These are phyloP conservation scores for Raddia distichophylla DNA, from an alignment of 176 grass and related monocot species.

Conservation along the genomic window DNA sequence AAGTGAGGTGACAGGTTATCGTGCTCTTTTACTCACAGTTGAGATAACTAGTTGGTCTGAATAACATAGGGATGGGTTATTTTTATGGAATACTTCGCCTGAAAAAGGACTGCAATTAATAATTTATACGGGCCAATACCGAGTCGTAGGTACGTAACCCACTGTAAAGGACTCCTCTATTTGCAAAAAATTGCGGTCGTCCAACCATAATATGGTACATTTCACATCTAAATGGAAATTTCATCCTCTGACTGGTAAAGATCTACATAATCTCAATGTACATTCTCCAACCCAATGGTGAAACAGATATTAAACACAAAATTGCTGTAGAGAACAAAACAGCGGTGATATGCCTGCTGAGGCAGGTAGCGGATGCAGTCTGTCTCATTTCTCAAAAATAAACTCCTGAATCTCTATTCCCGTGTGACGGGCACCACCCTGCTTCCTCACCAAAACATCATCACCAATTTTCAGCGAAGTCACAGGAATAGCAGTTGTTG, in stretches of 20 bases:
- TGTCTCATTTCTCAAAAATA: slow-evolving; percentile 82
- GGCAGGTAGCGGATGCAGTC: neutral
- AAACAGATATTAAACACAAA: slow-evolving; percentile 2
- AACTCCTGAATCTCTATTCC: slow-evolving; percentile 96
- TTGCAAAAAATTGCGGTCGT: neutral
- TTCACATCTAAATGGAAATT: slow-evolving; percentile 21
- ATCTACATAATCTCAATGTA: neutral
- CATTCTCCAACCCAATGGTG: neutral
- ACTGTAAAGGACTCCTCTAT: neutral
- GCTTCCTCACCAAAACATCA: slow-evolving; percentile 73
- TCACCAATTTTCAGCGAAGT: slow-evolving; percentile 86
- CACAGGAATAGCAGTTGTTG: slow-evolving; percentile 69
- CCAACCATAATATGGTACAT: neutral
- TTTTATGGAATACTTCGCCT: neutral
- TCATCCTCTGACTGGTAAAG: neutral
- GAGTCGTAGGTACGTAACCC: neutral
- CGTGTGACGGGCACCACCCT: slow-evolving; percentile 82
- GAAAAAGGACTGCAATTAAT: neutral
- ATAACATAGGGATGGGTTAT: too few relatives aligned
- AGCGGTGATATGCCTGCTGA: neutral
- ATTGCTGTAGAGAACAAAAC: neutral
- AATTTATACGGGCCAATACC: neutral
- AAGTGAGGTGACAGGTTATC: neutral
- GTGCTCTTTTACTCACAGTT: neutral
- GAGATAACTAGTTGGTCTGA: neutral